Base-by-base conservation (phyloP, 2,329 filamentous ascomycete genomes). In the Talaromyces marneffei region DNA sequence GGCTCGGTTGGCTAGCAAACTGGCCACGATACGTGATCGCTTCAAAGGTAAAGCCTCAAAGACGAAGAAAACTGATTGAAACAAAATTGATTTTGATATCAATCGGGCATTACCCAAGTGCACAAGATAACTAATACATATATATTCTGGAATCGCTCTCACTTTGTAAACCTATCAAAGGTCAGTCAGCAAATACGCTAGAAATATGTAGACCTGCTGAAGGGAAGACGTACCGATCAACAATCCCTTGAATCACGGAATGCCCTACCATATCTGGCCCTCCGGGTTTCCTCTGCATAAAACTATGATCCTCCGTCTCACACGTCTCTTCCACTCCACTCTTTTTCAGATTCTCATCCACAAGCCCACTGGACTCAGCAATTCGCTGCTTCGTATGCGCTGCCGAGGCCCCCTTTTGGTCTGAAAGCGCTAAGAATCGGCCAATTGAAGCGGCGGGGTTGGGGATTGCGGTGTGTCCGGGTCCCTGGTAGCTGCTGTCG, bases 41-140 rank as follows among this genome's bases (percentile, higher is more conserved):
- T 56, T 79, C 18, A 65, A 63, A 16, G 72, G 72, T 12, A 79
- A 79, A 63, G 62, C 50, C 8, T 69, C 69, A n/a, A 79, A 78
- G 66, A 67, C 74, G 31, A 76, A 79, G 57, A 72, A 61, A 25
- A 59, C 25, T 29, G n/a, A 20, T 53, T 65, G 29, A 35, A 20
- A 31, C 2, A 31, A n/a, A 50, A 52, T 35, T 20, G 27, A 52
- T 52, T 31, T 52, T 27, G n/a, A 52, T 52, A 52, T 52, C 48
- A 52, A 23, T 20, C n/a, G 48, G 27, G 27, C 9, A 20, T 7
- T 5, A 5, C 20, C 29, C 29, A 33, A 14, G 4, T 46, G 10
- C 35, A 35, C 27, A 52, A 20, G 29, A 20, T 42, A 37, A 23
- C 31, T 27, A 25, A 40, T 40, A 39, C 33, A 40, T 37, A 55